Conservation (phyloP, 768 basidiomycete species). For the Lentinula sp. region DNA sequence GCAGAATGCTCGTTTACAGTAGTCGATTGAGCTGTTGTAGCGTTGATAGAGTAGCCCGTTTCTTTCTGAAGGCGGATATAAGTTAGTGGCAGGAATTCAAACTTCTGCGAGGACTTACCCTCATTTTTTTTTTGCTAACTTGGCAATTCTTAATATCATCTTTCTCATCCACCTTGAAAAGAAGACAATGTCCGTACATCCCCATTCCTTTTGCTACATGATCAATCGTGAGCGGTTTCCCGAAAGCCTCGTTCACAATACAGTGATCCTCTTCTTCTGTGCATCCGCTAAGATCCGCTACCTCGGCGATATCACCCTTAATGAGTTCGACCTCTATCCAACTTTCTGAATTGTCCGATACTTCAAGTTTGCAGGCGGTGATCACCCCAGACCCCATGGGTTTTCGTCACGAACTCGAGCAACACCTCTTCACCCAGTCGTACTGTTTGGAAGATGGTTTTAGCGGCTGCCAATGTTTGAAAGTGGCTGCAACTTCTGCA, state of each 20-base stretch:
- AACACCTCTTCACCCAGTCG: slow-evolving; percentile 18
- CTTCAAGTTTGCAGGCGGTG: background rate
- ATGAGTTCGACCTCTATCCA: background rate
- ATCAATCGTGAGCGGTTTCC: slow-evolving; percentile 29
- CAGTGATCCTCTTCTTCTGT: slow-evolving; percentile 12
- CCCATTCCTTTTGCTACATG: slow-evolving; percentile 29
- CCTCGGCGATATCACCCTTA: background rate
- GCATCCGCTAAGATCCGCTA: background rate
- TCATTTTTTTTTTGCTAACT: slow-evolving; percentile 25
- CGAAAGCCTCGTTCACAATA: slow-evolving; percentile 31
- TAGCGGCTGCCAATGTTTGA: slow-evolving; percentile 43
- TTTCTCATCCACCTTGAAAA: slow-evolving; percentile 35
- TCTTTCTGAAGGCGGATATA: slow-evolving; percentile 15
- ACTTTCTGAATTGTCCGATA: background rate
- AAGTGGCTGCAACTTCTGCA: slow-evolving; percentile 29
- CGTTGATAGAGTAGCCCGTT: slow-evolving; percentile 28
- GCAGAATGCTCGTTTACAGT: slow-evolving; percentile 30
- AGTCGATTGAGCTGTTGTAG: slow-evolving; percentile 31
- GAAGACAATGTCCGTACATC: slow-evolving; percentile 26
- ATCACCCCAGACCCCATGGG: background rate
- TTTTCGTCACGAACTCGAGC: slow-evolving; percentile 12
- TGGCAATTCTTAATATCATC: slow-evolving; percentile 27
- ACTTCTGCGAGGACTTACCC: slow-evolving; percentile 14
- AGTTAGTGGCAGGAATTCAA: background rate
- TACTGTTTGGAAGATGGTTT: slow-evolving; percentile 30